Evolutionary conservation across 73 alveolate genomes (phyloP).

Genomic region (Loxodes magnus): DNA sequence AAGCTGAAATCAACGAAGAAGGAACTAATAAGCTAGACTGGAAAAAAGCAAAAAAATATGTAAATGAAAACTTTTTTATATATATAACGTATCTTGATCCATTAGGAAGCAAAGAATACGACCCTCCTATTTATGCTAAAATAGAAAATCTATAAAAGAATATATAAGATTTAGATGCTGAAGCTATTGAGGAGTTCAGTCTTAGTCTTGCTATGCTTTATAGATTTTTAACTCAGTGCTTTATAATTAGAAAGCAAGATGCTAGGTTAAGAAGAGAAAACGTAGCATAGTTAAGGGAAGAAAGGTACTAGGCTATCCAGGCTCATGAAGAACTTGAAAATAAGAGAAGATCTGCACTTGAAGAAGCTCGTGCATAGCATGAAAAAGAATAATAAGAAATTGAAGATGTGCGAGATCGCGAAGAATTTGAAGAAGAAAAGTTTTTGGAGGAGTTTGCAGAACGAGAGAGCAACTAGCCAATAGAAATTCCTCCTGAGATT

Average conservation of each 20-base stretch:
- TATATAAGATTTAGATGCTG: conserved; percentile 27
- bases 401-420: conserved; percentile 35
- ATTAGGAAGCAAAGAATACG: conserved; percentile 55
- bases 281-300: conserved; percentile 33
- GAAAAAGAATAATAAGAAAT: conserved; percentile 24
- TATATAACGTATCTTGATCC: conserved; percentile 35
- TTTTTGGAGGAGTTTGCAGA: conserved; percentile 35
- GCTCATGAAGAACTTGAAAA: conserved; percentile 28
- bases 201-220: conserved; percentile 39
- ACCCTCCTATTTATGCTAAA: conserved; percentile 34
- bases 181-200: conserved; percentile 53
- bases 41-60: conserved; percentile 58
- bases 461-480: conserved; percentile 39
- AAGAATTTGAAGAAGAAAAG: conserved; percentile 46
- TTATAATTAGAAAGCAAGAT: conserved; percentile 59
- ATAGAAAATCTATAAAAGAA: conserved; percentile 65
- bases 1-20: conserved; percentile 52
- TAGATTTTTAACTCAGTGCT: conserved; percentile 43
- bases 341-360: conserved; percentile 17
- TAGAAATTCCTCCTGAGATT: conserved; percentile 58
- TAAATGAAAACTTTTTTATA: conserved; percentile 37
- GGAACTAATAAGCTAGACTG: conserved; percentile 75
- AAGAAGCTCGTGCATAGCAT: conserved; percentile 34
- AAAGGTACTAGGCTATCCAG: conserved; percentile 35
- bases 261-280: conserved; percentile 39